Evolutionary conservation across 2,329 filamentous ascomycete genomes (phyloP).

Genomic region (Fusarium luffae): DNA sequence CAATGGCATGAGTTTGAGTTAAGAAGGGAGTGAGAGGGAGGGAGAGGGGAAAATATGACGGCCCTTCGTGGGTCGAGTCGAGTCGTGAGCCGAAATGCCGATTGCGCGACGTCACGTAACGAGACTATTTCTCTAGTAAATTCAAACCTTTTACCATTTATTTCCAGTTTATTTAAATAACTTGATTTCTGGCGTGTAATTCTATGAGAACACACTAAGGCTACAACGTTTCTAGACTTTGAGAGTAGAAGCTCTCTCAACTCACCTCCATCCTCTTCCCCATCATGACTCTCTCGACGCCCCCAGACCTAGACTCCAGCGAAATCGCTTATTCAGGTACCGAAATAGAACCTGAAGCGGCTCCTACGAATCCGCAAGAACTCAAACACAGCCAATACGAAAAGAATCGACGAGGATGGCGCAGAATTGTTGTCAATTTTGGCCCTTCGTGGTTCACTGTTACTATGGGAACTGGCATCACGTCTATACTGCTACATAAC

Average conservation of each 20-base stretch:
- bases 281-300: slow-evolving; percentile 7
- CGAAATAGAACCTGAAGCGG: not conserved
- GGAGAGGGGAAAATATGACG: slow-evolving; percentile 1
- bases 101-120: slow-evolving; percentile 22
- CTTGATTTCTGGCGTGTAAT: not conserved
- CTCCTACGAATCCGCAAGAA: not conserved
- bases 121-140: not conserved
- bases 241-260: not conserved
- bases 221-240: not conserved
- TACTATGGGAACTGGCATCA: slow-evolving; percentile 74
- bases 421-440: slow-evolving; percentile 24
- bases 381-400: not conserved
- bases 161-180: slow-evolving; percentile 2
- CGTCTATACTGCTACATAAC: slow-evolving; percentile 66
- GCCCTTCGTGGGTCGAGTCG: slow-evolving; percentile 15
- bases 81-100: slow-evolving; percentile 16
- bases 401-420: slow-evolving; percentile 24
- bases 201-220: not conserved
- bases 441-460: slow-evolving; percentile 52
- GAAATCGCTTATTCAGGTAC: slow-evolving; percentile 14
- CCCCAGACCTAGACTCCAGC: slow-evolving; percentile 11
- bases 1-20: slow-evolving; percentile 2
- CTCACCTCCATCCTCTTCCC: not conserved
- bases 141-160: not conserved
- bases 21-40: not conserved